phyloP scores from a whole-genome alignment of 257 asterid species.

The Nicotiana tomentosiformis region DNA sequence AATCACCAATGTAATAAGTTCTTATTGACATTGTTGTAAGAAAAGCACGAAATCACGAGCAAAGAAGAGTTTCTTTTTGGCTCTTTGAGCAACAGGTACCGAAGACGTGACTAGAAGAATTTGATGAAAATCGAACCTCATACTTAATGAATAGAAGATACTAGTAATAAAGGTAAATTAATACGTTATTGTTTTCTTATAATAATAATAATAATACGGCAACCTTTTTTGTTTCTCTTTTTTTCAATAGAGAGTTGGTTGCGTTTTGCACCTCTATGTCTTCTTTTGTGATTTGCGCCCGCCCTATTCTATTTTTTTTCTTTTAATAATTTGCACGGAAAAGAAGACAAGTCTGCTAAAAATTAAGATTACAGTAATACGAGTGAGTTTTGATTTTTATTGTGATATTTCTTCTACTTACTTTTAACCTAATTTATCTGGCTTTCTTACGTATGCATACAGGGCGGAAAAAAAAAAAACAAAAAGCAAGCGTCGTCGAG shows the following conservation, averaged over 20 bases:
- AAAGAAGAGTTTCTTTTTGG: background rate
- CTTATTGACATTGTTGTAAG: background rate
- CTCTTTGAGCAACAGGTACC: too few species aligned
- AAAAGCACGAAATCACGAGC: background rate
- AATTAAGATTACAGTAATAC: background rate
- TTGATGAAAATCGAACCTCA: too few species aligned
- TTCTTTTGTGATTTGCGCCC: too few species aligned
- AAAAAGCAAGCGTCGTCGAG: slow-evolving; percentile 11
- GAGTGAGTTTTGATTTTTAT: background rate
- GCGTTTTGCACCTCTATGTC: too few species aligned
- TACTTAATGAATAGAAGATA: too few species aligned
- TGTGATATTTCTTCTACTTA: background rate
- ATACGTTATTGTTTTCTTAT: too few species aligned
- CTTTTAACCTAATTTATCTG: background rate
- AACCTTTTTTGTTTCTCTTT: background rate
- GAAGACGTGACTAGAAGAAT: too few species aligned
- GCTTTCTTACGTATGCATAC: background rate
- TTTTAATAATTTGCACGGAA: too few species aligned
- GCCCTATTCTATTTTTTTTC: too few species aligned
- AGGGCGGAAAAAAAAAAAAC: background rate
- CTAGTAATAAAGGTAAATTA: too few species aligned
- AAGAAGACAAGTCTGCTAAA: too few species aligned
- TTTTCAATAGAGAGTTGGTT: too few species aligned
- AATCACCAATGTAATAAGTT: background rate
- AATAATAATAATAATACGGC: background rate